Conservation (phyloP, 495 filamentous ascomycete species). For the Polyplosphaeria fusca region DNA sequence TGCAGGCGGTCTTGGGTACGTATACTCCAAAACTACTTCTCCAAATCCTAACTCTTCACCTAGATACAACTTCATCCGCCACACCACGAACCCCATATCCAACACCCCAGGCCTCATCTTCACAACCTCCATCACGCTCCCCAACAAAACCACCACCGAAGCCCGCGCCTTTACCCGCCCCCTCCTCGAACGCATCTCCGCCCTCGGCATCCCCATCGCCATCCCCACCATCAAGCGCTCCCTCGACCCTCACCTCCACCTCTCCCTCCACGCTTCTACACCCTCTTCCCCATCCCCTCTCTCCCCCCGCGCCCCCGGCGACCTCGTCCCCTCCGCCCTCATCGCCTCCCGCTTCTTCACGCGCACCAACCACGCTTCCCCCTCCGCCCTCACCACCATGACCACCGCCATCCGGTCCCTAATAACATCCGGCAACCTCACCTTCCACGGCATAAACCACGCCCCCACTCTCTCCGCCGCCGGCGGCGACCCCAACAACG, state of each 20-base stretch:
- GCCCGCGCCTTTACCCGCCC: constrained; percentile 8
- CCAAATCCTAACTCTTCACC: neutral
- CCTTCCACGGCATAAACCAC: constrained; percentile 30
- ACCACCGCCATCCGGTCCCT: constrained; percentile 14
- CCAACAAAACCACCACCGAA: neutral
- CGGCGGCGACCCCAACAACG: constrained; percentile 15
- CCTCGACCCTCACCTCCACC: neutral
- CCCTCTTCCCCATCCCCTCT: neutral
- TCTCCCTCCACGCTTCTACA: neutral
- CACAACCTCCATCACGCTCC: constrained; percentile 17
- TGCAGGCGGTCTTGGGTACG: constrained; percentile 15
- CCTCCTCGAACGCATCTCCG: constrained; percentile 5
- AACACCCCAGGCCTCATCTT: constrained; percentile 9
- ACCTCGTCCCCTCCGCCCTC: constrained; percentile 16
- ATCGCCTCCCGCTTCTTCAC: constrained; percentile 20
- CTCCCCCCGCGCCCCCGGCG: constrained; percentile 3
- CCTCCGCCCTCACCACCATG: neutral
- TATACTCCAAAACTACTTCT: neutral
- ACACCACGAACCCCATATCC: neutral
- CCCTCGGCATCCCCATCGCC: constrained; percentile 2
- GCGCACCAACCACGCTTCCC: constrained; percentile 2
- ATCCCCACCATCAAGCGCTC: neutral
- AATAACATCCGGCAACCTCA: constrained; percentile 16
- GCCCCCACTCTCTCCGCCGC: neutral
- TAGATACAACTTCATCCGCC: constrained; percentile 30